Evolutionary conservation across 805 yeast genomes (phyloP).

Genomic region (Pichia eremophila): DNA sequence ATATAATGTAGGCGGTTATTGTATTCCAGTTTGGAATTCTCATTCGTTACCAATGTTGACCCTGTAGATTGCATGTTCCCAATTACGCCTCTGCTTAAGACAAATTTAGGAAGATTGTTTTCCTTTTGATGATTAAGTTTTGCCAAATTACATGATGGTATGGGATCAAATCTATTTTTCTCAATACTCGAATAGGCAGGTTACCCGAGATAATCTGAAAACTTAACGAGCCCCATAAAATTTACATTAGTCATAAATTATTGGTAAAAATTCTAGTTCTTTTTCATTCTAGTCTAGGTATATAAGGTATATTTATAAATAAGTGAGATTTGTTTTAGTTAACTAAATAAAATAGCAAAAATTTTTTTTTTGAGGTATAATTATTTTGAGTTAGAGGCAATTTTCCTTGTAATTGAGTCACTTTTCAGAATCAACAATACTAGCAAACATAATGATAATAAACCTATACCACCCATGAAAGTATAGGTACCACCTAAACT

Average conservation of each 20-base stretch:
- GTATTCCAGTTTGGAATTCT: background rate
- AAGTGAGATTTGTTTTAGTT: background rate
- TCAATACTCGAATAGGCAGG: too few species aligned
- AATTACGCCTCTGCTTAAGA: too few species aligned
- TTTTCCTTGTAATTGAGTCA: slow-evolving; percentile 1
- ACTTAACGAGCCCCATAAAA: too few species aligned
- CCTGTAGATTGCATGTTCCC: slow-evolving; percentile 1
- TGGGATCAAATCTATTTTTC: too few species aligned
- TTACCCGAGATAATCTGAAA: too few species aligned
- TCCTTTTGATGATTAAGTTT: background rate
- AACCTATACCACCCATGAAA: slow-evolving; percentile 47
- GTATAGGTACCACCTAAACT: slow-evolving; percentile 72
- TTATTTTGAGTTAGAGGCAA: background rate
- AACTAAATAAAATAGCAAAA: too few species aligned
- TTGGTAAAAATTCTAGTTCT: too few species aligned
- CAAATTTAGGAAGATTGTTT: background rate
- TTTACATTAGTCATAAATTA: too few species aligned
- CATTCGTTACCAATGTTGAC: background rate
- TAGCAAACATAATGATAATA: slow-evolving; percentile 9
- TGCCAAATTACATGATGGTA: too few species aligned
- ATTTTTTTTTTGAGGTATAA: too few species aligned
- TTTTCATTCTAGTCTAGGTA: background rate
- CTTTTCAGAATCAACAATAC: slow-evolving; percentile 14
- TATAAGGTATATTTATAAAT: background rate
- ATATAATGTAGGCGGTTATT: background rate